Base-by-base conservation (phyloP, 2,329 filamentous ascomycete species). In the Colletotrichum melonis region DNA sequence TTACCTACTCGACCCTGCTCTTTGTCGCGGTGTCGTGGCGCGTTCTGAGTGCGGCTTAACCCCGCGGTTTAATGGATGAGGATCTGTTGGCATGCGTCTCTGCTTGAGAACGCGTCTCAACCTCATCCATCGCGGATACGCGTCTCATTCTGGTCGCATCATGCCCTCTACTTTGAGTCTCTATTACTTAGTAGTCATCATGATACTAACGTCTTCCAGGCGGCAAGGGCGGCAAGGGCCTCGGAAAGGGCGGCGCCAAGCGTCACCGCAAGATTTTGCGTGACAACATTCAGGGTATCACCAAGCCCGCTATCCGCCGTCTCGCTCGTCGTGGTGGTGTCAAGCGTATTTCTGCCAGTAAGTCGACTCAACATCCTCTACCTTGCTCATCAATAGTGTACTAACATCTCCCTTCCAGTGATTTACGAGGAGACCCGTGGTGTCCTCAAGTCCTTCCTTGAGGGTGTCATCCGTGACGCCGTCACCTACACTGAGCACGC, bases 251-350 rank as follows among this genome's bases (percentile, higher is more conserved):
- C 79, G 95, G 95, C 86, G 96, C 96, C 88, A 98, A 98, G 94
- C 95, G 95, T 88, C 95, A 98, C 89, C 93, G 96, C 83, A 98
- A 98, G 94, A 98, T 98, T 90, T 91, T 98, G 86, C 95, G 95
- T 88, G 95, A 98, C 93, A 98, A 98, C 94, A 98, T 98, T 84
- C 95, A 98, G 90, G 95, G 95, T 88, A 98, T 98, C 84, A 98
- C 95, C 83, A 98, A 98, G 94, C 95, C 95, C 81, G 95, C 95
- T 82, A 98, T 98, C 88, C 93, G 95, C 82, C 95, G 95, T 97
- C 95, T 98, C 85, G 95, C 95, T 78, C 95, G 95, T 88, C 95
- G 95, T 97, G 95, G 95, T 87, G 95, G 95, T 95, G 95, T 98
- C 91, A 98, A 98, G 94, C 95, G 95, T 97, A 98, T 98, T 83